phyloP scores from a whole-genome alignment of 1,284 basidiomycete genomes.

The Crucibulum cyathiforme region DNA sequence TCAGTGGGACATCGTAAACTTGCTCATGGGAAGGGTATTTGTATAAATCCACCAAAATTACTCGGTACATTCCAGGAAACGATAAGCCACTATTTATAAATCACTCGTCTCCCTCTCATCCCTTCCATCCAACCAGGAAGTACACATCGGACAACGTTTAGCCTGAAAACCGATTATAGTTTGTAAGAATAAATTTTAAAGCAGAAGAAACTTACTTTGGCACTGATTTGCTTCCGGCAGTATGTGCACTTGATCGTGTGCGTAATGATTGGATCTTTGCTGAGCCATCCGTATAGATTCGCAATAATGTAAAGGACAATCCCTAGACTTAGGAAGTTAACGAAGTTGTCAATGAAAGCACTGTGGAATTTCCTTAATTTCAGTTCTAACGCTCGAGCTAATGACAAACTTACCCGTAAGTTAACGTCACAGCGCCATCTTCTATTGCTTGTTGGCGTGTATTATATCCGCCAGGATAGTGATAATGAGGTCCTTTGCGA shows the following conservation, averaged over 20 bases:
- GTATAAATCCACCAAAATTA: too few relatives aligned
- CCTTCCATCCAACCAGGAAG: constrained; percentile 31
- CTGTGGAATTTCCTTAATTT: constrained; percentile 10
- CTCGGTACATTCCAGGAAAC: too few relatives aligned
- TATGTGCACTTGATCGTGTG: constrained; percentile 40
- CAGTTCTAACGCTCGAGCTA: neutral
- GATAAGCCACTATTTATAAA: neutral
- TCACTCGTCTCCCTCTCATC: constrained; percentile 32
- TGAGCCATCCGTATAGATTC: constrained; percentile 33
- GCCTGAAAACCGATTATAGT: constrained; percentile 13
- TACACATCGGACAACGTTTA: constrained; percentile 26
- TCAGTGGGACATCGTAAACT: too few relatives aligned
- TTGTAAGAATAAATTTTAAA: neutral
- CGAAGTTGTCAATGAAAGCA: constrained; percentile 34
- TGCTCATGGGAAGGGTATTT: too few relatives aligned
- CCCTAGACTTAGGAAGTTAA: constrained; percentile 41
- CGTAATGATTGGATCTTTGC: constrained; percentile 42
- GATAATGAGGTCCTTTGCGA: constrained; percentile 27
- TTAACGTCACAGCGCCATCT: constrained; percentile 44
- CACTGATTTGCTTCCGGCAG: constrained; percentile 42
- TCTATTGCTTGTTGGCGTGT: constrained; percentile 42
- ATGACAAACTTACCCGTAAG: constrained; percentile 31
- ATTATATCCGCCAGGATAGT: constrained; percentile 32
- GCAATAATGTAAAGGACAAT: constrained; percentile 38
- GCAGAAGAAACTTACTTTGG: constrained; percentile 28